Evolutionary conservation across 331 rosid species (phyloP), one percentile per base, ranked within the genome.

Genomic region (Erythrophleum ivorense): DNA sequence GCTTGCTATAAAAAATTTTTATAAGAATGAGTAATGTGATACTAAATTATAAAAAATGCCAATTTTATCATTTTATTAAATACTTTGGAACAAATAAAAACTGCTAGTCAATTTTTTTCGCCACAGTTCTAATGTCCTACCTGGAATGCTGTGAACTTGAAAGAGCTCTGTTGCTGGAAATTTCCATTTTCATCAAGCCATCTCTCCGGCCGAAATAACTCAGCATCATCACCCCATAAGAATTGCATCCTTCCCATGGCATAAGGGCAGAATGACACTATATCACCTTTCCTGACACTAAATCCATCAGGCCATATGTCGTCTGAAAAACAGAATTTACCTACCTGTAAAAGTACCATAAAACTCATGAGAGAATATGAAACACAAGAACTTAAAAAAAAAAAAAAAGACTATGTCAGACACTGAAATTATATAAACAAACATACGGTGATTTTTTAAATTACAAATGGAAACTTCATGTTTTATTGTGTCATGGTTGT

Each of bases 81-180:
- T 2, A 36, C 40, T 36, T 36, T 36, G 40, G 1, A 4, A 36
- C 40, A 36, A 36, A 0, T 36, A 36, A 36, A 36, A 36, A 36
- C 40, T 36, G 40, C 40, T 36, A 36, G 4, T 43, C 8, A 43
- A 43, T 7, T 5, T 43, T 7, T 43, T 43, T 43, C 9, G 4
- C 5, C 5, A 36, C 29, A 36, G 40, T 36, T 36, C 3, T 36
- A 36, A 2, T 36, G 43, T 24, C 79, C 31, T 71, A 89, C 97
- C 90, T 90, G 98, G 79, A 94, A 94, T 54, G 94, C 92, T 19
- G 95, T 85, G 80, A 94, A 89, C 83, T 90, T 91, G 74, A 87
- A 94, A 79, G 92, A 83, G 85, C 90, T 90, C 74, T 90, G 89
- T 16, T 87, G 86, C 76, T 83, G 81, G 76, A 88, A 86, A 8